phyloP scores from a whole-genome alignment of 805 yeast species.

The Zygotorulaspora chibaensis region DNA sequence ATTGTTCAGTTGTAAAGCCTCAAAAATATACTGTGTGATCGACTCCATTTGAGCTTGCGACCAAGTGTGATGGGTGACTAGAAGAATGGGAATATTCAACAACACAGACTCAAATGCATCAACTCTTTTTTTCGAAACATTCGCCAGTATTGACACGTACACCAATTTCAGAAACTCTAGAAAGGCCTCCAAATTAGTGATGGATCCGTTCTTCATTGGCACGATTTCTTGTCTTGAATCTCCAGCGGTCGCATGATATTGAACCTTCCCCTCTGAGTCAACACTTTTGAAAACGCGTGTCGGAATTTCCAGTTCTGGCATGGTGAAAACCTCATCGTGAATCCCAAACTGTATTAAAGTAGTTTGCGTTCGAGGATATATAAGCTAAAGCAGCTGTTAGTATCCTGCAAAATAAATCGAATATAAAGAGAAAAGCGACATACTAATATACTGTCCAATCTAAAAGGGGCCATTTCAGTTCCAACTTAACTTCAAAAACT shows the following conservation, averaged over 20 bases:
- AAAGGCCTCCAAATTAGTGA: constrained; percentile 67
- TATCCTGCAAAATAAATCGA: neutral
- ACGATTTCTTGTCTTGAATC: constrained; percentile 40
- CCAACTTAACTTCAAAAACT: no score
- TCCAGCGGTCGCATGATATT: constrained; percentile 30
- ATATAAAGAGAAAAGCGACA: constrained; percentile 6
- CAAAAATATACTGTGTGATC: constrained; percentile 72
- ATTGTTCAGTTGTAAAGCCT: constrained; percentile 64
- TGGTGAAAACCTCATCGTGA: constrained; percentile 53
- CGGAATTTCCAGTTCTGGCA: constrained; percentile 76
- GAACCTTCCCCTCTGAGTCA: constrained; percentile 31
- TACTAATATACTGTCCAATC: constrained; percentile 30
- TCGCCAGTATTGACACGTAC: constrained; percentile 42
- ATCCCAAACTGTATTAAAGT: constrained; percentile 80
- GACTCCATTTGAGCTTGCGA: constrained; percentile 60
- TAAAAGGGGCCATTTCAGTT: constrained; percentile 28
- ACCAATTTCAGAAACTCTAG: constrained; percentile 50
- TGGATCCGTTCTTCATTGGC: constrained; percentile 63
- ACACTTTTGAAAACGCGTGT: constrained; percentile 58
- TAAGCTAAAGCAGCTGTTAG: constrained; percentile 36
- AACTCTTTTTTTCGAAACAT: constrained; percentile 22
- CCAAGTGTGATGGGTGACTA: constrained; percentile 68
- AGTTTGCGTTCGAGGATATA: constrained; percentile 73
- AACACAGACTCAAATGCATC: constrained; percentile 29
- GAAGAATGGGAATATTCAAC: constrained; percentile 59